Base-by-base conservation (phyloP, 1,139 yeast genomes). In the Debaryomycetaceae sp. region DNA sequence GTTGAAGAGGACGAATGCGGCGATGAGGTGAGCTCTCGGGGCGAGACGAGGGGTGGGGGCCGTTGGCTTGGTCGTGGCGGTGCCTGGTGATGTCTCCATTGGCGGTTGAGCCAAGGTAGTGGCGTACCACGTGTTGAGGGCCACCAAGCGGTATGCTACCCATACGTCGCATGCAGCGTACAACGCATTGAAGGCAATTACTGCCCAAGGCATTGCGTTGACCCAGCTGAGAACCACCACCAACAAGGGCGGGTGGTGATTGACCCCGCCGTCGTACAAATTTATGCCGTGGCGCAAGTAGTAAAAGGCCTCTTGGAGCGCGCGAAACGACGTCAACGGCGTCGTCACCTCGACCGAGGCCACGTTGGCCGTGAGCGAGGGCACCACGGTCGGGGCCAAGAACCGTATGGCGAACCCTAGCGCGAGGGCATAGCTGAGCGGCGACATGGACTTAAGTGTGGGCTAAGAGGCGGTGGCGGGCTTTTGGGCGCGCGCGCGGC, bases 261-360 rank as follows among this genome's bases (percentile, higher is more conserved):
- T 85, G 18, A 85, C 79, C 2, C 95, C 95, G 13, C 95, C 95
- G 37, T 76, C 77, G 47, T 88, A 89, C 4, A 89, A 76, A 36
- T 80, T 71, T 29, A 82, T 65, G 10, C 69, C 68, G 40, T 78
- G 71, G n/a, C 65, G 54, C 35, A 75, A 58, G 39, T 84, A 72
- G 49, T 74, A 88, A 28, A 86, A 65, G 7, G 96, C 96, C 53
- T 91, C 98, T 47, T 74, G 65, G 29, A 93, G 61, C 27, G 83
- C 66, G 36, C 59, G 69, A 53, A 68, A 82, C 23, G 93, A 81
- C 33, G 80, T 72, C 13, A 82, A 63, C 0, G 94, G 85, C 0
- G 95, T 83, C n/a, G 94, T 73, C 34, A 89, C 67, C 47, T 88
- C 85, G 4, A 83, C 86, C 3, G 61, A 49, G 9, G 63, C 46